Base-by-base conservation (phyloP, 352 stramenopile species). In the Globisporangium okanoganense region DNA sequence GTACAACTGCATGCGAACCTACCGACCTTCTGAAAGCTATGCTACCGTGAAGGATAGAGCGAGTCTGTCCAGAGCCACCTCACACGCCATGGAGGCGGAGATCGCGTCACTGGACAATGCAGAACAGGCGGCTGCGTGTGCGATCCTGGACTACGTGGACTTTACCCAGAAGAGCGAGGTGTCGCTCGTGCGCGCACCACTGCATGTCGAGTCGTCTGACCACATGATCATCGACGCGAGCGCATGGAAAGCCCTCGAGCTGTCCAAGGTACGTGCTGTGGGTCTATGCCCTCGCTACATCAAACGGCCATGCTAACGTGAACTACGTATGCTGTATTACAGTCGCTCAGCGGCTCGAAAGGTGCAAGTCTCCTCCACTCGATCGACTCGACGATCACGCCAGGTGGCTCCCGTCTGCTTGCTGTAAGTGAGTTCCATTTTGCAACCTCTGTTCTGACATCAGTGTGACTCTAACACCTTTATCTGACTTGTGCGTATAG, bases 161-260 rank as follows among this genome's bases (percentile, higher is more conserved):
- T 92, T 90, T 58, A 89, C 83, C 1, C 76, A 88, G 50, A 70
- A 76, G 44, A 70, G 62, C 13, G 58, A 48, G 20, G 69, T 40
- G 20, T 57, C 72, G 10, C 62, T 81, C 18, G 69, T 87, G 18
- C 61, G 68, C 2, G 56, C 62, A 24, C 79, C 79, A 13, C 58
- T 85, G 51, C 78, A 90, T 56, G 68, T 92, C 24, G 77, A 88
- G 56, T 83, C 69, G 24, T 82, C 74, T 0, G 76, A 88, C 49
- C 78, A 88, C 59, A 92, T 92, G 82, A 84, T 92, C 60, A 90
- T 92, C 44, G 82, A 92, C 43, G 59, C 75, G 0, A 92, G 82
- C 25, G 82, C 82, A 6, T 92, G 82, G 82, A 77, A 76, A 61
- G 75, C 78, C 0, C 77, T 92, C 2, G 82, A 92, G 33, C 62